Conservation (phyloP, 1,284 basidiomycete species). For the Microbotryomycetes sp. region DNA sequence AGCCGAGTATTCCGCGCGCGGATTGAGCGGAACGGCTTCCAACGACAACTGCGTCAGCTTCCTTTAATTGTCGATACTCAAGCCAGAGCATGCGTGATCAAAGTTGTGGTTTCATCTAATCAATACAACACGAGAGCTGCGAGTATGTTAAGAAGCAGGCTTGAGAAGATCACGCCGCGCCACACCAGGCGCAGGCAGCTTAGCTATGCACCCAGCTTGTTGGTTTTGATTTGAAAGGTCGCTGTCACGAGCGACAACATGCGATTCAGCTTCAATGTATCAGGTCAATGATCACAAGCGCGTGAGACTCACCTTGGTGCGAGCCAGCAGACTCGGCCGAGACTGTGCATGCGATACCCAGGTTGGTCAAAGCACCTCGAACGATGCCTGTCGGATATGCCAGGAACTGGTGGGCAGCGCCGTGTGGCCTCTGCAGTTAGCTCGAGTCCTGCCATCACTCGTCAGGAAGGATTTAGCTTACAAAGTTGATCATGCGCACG, state of each 20-base stretch:
- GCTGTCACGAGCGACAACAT: neutral
- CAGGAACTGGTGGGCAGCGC: slow-evolving; percentile 22
- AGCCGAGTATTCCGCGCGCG: too few relatives aligned
- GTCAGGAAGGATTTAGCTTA: neutral
- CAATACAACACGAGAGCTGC: too few relatives aligned
- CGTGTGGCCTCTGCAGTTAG: neutral
- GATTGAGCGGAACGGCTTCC: too few relatives aligned
- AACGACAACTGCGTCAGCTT: too few relatives aligned
- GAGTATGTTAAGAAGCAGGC: too few relatives aligned
- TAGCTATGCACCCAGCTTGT: neutral
- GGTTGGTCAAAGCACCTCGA: slow-evolving; percentile 29
- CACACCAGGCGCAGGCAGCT: neutral
- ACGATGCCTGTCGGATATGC: slow-evolving; percentile 30
- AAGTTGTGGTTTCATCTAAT: too few relatives aligned
- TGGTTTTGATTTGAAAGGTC: neutral
- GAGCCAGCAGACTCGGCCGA: slow-evolving; percentile 19
- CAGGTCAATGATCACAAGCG: too few relatives aligned
- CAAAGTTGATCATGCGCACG: slow-evolving; percentile 5
- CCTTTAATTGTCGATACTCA: too few relatives aligned
- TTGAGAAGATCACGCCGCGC: too few relatives aligned
- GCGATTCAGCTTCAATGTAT: too few relatives aligned
- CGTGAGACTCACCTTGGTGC: slow-evolving; percentile 24
- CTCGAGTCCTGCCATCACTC: neutral
- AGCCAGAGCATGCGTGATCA: too few relatives aligned
- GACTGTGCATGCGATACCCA: slow-evolving; percentile 28